These are phyloP conservation scores for Fusarium virguliforme DNA, from an alignment of 2,329 filamentous ascomycete species.

Conservation along the genomic window DNA sequence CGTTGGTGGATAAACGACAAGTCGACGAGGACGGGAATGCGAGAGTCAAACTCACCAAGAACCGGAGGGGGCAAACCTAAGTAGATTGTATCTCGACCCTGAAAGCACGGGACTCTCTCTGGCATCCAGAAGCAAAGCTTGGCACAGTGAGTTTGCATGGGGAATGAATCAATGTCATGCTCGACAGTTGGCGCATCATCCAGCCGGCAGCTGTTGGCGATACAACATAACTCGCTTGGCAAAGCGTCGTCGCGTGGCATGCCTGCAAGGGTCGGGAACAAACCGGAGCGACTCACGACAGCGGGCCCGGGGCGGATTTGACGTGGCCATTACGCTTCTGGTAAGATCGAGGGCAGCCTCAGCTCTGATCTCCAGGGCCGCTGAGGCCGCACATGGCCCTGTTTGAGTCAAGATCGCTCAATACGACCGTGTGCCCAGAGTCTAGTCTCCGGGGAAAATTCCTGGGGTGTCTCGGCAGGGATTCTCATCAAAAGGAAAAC, in stretches of 20 bases:
- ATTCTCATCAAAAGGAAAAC: slow-evolving; percentile 11
- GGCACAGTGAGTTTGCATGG: not conserved
- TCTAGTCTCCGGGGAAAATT: not conserved
- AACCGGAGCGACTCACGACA: not conserved
- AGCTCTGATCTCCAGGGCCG: not conserved
- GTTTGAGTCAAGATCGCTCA: not conserved
- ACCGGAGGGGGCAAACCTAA: slow-evolving; percentile 5
- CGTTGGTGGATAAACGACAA: not conserved
- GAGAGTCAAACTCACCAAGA: not conserved
- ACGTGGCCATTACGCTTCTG: not conserved
- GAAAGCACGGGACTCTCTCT: not conserved
- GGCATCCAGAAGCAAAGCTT: slow-evolving; percentile 2
- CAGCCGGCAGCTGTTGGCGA: not conserved
- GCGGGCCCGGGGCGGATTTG: not conserved
- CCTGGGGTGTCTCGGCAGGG: not conserved
- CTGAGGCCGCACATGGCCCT: not conserved
- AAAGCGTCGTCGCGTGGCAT: slow-evolving; percentile 9
- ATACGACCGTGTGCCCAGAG: not conserved
- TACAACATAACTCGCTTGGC: not conserved
- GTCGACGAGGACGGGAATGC: not conserved
- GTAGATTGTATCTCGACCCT: not conserved
- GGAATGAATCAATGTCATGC: slow-evolving; percentile 13
- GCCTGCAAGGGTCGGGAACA: not conserved
- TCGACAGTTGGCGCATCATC: not conserved
- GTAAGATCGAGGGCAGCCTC: not conserved